These are phyloP conservation scores for Paramyrothecium roridum DNA, from an alignment of 2,329 filamentous ascomycete genomes.

Conservation along the genomic window DNA sequence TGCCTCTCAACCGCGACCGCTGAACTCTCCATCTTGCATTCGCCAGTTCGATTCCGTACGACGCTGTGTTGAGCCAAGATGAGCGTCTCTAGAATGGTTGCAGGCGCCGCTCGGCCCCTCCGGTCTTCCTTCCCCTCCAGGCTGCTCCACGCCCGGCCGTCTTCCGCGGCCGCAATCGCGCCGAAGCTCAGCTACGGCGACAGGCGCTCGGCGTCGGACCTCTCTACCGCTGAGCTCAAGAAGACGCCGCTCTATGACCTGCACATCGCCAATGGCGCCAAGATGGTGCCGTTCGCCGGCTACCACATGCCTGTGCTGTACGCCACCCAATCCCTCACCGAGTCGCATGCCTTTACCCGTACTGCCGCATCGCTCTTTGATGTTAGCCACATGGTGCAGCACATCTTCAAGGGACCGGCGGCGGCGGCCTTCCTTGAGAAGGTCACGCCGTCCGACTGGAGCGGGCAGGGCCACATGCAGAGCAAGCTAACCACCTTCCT, in stretches of 20 bases:
- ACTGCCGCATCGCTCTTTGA: constrained; percentile 89
- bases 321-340: constrained; percentile 68
- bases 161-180: constrained; percentile 1
- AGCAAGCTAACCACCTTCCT: constrained; percentile 85
- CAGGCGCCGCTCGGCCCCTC: neutral
- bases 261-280: constrained; percentile 74
- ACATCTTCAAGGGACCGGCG: constrained; percentile 76
- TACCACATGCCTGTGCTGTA: constrained; percentile 95
- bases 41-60: neutral
- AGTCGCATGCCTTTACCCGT: constrained; percentile 88
- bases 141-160: neutral
- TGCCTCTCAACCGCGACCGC: neutral
- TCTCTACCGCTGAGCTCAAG: constrained; percentile 32
- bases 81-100: neutral
- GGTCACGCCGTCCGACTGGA: constrained; percentile 75
- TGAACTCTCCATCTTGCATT: neutral
- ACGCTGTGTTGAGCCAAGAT: neutral
- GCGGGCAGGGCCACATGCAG: constrained; percentile 60
- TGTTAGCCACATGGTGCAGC: constrained; percentile 95
- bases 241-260: constrained; percentile 78
- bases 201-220: constrained; percentile 23
- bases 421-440: constrained; percentile 78
- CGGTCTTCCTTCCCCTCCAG: neutral
- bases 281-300: constrained; percentile 96
- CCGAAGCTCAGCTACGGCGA: constrained; percentile 9